Conservation (phyloP, 805 yeast species). For the Candida ovalis region DNA sequence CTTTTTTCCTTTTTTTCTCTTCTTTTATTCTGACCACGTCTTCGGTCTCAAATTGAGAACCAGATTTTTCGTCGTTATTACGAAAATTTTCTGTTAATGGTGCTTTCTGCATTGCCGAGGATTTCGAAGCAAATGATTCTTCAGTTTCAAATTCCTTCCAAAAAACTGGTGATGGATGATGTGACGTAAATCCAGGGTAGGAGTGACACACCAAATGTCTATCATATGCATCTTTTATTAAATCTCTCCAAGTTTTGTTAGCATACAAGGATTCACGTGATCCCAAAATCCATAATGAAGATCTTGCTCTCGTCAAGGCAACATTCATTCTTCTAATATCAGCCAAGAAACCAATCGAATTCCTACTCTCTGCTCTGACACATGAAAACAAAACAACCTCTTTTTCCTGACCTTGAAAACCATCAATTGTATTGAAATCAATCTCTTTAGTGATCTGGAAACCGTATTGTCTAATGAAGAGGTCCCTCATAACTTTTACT, state of each 20-base stretch:
- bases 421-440: conserved; percentile 94
- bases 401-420: conserved; percentile 97
- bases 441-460: conserved; percentile 56
- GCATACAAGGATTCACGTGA: conserved; percentile 59
- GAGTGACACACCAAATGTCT: conserved; percentile 34
- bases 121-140: too few relatives aligned
- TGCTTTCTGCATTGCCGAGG: too few relatives aligned
- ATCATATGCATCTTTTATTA: conserved; percentile 60
- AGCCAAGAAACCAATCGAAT: conserved; percentile 74
- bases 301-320: conserved; percentile 88
- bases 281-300: conserved; percentile 92
- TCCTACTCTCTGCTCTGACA: conserved; percentile 73
- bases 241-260: conserved; percentile 69
- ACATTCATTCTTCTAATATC: conserved; percentile 97
- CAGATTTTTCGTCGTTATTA: too few relatives aligned
- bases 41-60: too few relatives aligned
- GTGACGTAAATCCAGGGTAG: conserved; percentile 24
- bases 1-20: neutral
- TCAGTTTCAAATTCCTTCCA: conserved; percentile 3
- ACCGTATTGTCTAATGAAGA: conserved; percentile 63
- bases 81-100: too few relatives aligned
- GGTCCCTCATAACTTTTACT: conserved; percentile 50
- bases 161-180: neutral
- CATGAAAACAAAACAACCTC: conserved; percentile 92
- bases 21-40: too few relatives aligned